phyloP scores from a whole-genome alignment of 305 asterid genomes.

The Fraxinus platypoda region DNA sequence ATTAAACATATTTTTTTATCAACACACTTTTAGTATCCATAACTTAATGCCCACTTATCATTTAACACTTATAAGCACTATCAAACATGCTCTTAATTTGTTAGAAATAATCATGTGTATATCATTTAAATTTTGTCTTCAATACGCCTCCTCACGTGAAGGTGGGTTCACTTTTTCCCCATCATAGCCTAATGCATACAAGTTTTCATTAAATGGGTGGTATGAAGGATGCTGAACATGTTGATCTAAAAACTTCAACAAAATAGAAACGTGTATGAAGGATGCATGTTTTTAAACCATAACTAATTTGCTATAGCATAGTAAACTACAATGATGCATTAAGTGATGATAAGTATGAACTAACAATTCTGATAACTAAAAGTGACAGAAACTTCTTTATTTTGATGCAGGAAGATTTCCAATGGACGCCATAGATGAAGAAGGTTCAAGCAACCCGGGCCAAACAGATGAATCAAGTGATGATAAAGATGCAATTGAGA shows the following conservation, averaged over 20 bases:
- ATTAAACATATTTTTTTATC: too few relatives aligned
- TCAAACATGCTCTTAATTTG: too few relatives aligned
- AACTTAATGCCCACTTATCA: too few relatives aligned
- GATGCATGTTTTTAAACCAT: neutral
- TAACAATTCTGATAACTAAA: neutral
- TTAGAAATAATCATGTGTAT: too few relatives aligned
- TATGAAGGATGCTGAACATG: too few relatives aligned
- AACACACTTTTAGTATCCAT: too few relatives aligned
- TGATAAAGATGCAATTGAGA: neutral
- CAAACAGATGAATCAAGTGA: neutral
- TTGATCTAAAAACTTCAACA: neutral
- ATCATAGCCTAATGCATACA: neutral
- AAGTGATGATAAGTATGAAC: too few relatives aligned
- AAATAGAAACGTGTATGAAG: neutral
- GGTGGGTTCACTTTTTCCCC: neutral
- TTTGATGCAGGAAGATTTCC: conserved; percentile 23
- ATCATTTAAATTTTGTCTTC: too few relatives aligned
- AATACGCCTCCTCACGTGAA: too few relatives aligned
- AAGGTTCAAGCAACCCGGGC: neutral
- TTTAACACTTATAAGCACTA: too few relatives aligned
- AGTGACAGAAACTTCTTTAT: neutral
- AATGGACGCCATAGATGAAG: conserved; percentile 30
- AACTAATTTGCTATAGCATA: neutral
- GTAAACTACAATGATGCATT: neutral
- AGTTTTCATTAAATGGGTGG: neutral